phyloP scores from a whole-genome alignment of 2,329 filamentous ascomycete species.

The Saccharata proteae region DNA sequence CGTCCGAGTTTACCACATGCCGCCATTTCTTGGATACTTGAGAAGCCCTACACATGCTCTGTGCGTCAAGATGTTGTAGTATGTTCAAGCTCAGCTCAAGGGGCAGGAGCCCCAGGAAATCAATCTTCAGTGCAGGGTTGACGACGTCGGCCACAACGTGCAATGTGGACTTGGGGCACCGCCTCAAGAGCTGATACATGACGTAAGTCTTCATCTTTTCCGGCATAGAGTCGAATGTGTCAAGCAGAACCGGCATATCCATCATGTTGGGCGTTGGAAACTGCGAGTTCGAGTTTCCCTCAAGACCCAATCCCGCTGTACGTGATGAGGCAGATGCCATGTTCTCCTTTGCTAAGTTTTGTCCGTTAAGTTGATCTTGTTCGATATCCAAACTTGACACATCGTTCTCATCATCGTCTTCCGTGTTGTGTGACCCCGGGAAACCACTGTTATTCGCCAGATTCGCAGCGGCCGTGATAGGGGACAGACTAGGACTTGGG shows the following conservation, averaged over 20 bases:
- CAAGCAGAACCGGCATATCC: constrained; percentile 76
- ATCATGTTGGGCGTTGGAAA: constrained; percentile 39
- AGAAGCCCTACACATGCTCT: constrained; percentile 77
- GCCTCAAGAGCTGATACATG: constrained; percentile 87
- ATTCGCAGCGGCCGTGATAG: constrained; percentile 68
- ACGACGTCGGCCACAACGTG: constrained; percentile 84
- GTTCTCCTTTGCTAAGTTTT: background rate
- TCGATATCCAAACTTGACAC: constrained; percentile 24
- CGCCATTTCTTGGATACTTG: constrained; percentile 95
- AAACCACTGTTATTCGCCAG: constrained; percentile 26
- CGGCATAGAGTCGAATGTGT: constrained; percentile 83
- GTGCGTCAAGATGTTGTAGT: constrained; percentile 71
- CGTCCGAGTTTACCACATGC: constrained; percentile 78
- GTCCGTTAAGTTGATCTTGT: constrained; percentile 3
- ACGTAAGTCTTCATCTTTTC: constrained; percentile 88
- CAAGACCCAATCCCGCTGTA: too few relatives aligned
- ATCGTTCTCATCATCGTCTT: constrained; percentile 19
- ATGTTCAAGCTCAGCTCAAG: constrained; percentile 80
- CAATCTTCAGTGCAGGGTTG: constrained; percentile 87
- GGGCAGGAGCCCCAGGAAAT: constrained; percentile 76
- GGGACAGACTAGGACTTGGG: constrained; percentile 87
- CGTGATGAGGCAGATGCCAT: too few relatives aligned
- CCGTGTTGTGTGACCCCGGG: constrained; percentile 15
- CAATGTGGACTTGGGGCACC: constrained; percentile 77
- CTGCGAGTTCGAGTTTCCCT: constrained; percentile 24